Percentiles rank a stretch among this genome's conserved stretches.
These are phyloP conservation scores for Polytrichum formosum DNA, from an alignment of 225 moss, liverwort and hornwort genomes.

Conservation along the genomic window DNA sequence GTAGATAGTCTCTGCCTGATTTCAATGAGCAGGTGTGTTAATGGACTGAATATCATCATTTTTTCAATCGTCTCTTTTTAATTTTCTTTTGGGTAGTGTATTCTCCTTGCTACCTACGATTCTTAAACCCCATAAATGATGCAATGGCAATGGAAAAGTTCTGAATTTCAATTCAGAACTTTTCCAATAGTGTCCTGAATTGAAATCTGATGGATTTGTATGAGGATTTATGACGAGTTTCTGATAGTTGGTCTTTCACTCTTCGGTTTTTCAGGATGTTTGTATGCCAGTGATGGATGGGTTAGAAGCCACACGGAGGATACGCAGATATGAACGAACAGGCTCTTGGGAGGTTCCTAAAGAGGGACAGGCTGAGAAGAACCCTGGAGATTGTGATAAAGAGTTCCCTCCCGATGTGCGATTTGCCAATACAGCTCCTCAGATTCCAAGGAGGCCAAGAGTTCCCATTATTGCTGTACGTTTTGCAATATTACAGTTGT, in stretches of 20 bases:
- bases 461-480: slow-evolving; percentile 82
- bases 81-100: no score
- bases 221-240: neutral
- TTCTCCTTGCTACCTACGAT: no score
- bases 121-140: no score
- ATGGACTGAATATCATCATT: no score
- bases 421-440: slow-evolving; percentile 8
- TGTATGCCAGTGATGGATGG: slow-evolving; percentile 65
- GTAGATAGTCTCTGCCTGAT: no score
- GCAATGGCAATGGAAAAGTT: no score
- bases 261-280: slow-evolving; percentile 37
- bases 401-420: slow-evolving; percentile 6
- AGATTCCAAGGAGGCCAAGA: slow-evolving; percentile 23
- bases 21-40: no score
- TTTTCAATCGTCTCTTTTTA: no score
- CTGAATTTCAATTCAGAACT: no score
- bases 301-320: slow-evolving; percentile 48
- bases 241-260: neutral
- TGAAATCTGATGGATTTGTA: no score
- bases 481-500: neutral
- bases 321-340: slow-evolving; percentile 39
- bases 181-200: no score
- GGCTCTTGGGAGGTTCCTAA: slow-evolving; percentile 36
- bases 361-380: slow-evolving; percentile 19
- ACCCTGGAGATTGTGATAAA: slow-evolving; percentile 14